These are phyloP conservation scores for Solanum etuberosum DNA, from an alignment of 257 asterid genomes.

Conservation along the genomic window DNA sequence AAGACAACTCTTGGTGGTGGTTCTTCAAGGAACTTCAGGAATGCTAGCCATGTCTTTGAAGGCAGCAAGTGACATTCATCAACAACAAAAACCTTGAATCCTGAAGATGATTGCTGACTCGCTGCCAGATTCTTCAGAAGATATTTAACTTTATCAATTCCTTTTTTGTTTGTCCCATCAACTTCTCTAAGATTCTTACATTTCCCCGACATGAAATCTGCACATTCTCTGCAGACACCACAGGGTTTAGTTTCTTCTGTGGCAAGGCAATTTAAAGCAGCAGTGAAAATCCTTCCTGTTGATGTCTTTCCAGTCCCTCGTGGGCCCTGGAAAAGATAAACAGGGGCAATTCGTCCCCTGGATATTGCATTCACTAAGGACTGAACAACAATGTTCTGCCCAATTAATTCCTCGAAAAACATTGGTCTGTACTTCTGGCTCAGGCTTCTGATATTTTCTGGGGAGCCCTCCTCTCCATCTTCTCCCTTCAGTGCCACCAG, in stretches of 20 bases:
- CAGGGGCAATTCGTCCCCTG: constrained; percentile 62
- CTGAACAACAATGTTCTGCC: constrained; percentile 77
- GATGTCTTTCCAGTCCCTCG: constrained; percentile 97
- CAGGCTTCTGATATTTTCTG: constrained; percentile 58
- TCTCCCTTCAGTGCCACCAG: constrained; percentile 38
- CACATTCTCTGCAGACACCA: constrained; percentile 83
- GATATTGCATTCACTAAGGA: constrained; percentile 61
- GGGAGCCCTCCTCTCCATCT: constrained; percentile 42
- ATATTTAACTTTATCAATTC: constrained; percentile 39
- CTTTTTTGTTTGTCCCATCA: constrained; percentile 67
- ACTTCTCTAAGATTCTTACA: constrained; percentile 50
- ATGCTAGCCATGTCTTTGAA: constrained; percentile 74
- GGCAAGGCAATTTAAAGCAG: constrained; percentile 87
- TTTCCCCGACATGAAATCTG: constrained; percentile 64
- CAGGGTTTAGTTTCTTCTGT: constrained; percentile 77
- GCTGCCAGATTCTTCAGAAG: constrained; percentile 42
- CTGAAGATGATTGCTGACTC: constrained; percentile 23
- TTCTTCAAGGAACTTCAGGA: constrained; percentile 74
- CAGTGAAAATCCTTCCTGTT: constrained; percentile 72
- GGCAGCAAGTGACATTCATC: constrained; percentile 89
- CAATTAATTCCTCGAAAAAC: constrained; percentile 76
- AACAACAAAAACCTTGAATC: constrained; percentile 58
- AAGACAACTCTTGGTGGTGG: constrained; percentile 60
- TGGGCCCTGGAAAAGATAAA: constrained; percentile 93
- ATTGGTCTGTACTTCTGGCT: constrained; percentile 84